Evolutionary conservation across 2,329 filamentous ascomycete genomes (phyloP), one percentile per base, ranked within the genome.

Genomic region (Fusarium praegraminearum): DNA sequence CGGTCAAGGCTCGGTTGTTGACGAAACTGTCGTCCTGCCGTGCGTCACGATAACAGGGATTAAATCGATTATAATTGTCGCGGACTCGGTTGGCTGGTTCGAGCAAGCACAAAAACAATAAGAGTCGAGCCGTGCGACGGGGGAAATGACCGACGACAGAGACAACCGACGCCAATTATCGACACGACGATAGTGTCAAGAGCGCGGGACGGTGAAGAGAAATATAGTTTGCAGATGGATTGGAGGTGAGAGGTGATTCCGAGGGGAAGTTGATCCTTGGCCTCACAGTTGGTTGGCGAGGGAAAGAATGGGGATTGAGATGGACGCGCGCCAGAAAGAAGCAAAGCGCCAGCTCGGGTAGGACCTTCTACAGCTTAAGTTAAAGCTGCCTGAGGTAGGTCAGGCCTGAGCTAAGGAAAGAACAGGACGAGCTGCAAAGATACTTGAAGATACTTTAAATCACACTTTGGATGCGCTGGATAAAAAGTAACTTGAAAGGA

Each of bases 1-100:
- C 56, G 57, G 38, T 54, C 50, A 57, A 53, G 60, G 51, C 57
- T 62, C 53, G 61, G 49, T 73, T 71, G 56, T 69, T 69, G 71
- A 63, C 58, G 57, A 62, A 60, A 58, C 32, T 56, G 45, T 46
- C 46, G 63, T 66, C 56, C 44, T 52, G 63, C 62, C 58, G 72
- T 67, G 70, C 72, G 73, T 76, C 73, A 76, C 71, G 68, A 55
- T 57, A 65, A 59, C 72, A 62, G 61, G 50, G 59, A 45, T 58
- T 45, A 53, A 59, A 57, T 75, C 69, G 70, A 73, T 65, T 75
- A 67, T 49, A 58, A 73, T 64, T 71, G 72, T 72, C 67, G 55
- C 51, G 36, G 32, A 51, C 38, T 71, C 54, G 62, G 61, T 65
- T 61, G 70, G 43, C 32, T 49, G 62, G 44, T 66, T 51, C 61